phyloP scores from a whole-genome alignment of 305 asterid genomes.

The Solanum hybrid region DNA sequence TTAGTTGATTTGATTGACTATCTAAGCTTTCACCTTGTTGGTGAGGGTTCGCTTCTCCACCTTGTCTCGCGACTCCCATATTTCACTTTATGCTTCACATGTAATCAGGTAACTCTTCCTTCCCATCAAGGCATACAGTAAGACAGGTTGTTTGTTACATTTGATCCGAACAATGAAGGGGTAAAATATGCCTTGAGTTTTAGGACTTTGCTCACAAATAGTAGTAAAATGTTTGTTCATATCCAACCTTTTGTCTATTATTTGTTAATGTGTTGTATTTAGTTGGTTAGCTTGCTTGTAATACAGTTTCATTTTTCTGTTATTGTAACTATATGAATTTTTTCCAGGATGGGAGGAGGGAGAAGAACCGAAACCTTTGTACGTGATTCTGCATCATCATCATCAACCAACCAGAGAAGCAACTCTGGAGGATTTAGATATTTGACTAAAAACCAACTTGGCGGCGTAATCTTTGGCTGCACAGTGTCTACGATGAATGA shows the following conservation, averaged over 20 bases:
- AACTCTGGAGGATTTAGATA: conserved; percentile 21
- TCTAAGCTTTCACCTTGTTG: not conserved
- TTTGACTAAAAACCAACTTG: conserved; percentile 51
- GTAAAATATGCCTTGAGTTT: not conserved
- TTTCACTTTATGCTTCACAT: not conserved
- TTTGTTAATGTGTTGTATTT: not conserved
- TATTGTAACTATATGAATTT: not conserved
- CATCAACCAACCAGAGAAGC: conserved; percentile 12
- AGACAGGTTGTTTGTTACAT: not conserved
- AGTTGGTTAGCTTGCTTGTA: not conserved
- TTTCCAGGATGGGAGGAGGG: conserved; percentile 43
- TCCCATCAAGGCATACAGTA: not conserved
- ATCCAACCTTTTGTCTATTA: not conserved
- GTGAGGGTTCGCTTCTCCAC: not conserved
- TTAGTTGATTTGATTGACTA: not conserved
- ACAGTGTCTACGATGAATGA: conserved; percentile 39
- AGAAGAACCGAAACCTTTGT: conserved; percentile 15
- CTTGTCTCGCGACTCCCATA: not conserved
- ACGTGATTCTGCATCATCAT: conserved; percentile 11
- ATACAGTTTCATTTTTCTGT: not conserved
- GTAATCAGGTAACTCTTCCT: not conserved
- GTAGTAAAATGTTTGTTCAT: not conserved
- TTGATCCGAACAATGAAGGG: not conserved
- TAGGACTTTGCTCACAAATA: not conserved
- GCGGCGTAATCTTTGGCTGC: conserved; percentile 82